Base-by-base conservation (phyloP, 257 asterid genomes). In the Striga asiatica region DNA sequence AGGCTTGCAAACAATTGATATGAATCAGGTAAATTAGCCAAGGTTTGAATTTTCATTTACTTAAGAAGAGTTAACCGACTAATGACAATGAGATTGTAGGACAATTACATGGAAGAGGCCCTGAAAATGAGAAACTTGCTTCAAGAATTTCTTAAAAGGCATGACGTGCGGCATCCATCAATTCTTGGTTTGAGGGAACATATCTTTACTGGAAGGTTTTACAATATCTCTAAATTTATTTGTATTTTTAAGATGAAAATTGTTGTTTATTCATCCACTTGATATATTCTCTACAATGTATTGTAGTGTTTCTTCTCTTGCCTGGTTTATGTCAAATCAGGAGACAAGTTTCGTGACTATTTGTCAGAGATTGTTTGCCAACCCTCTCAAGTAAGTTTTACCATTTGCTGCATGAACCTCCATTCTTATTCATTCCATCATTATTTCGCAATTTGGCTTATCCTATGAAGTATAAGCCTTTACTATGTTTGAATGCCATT, bases 1-100 rank as follows among this genome's bases (percentile, higher is more conserved):
- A 79, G 94, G 89, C 51, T 78, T 87, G 50, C 96, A 87, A 71
- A 81, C 96, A 61, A 87, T 87, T 63, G 96, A 87, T 73, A 87
- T 87, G 96, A 87, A 87, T 70, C 95, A 86, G 93, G 95, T 86
- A 85, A 41, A 47, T 39, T 51, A 35, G 1, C 19, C 24, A 22
- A 42, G 23, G 35, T 43, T 48, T 31, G 24, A 38, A 9, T 53
- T 41, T 61, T 8, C 18, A 21, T 61, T 51, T 13, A 29, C 58
- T 27, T 24, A 19, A 3, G 8, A 29, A 58, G 48, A 50, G 38
- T 50, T 19, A 48, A 55, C n/a, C n/a, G n/a, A n/a, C n/a, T n/a
- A 28, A 12, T 50, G 25, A 50, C 25, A 31, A 53, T 50, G 53
- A 51, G 22, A 37, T 61, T 66, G 55, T 50, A 80, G 87, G 87